Conservation (phyloP, 108 stramenopile species). For the Stephanodiscus minutulus region DNA sequence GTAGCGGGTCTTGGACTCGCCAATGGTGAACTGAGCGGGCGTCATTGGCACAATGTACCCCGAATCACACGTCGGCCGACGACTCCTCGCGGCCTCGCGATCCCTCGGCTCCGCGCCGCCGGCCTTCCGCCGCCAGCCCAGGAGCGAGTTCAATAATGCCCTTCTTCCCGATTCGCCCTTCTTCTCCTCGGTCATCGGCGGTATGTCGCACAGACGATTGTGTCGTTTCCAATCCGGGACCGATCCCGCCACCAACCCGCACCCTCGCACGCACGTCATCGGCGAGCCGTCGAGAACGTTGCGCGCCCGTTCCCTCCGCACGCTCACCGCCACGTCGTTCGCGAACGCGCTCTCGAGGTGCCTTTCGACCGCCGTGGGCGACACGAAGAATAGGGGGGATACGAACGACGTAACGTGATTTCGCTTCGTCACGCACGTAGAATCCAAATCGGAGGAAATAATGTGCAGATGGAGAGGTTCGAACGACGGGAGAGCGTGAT, state of each 20-base stretch:
- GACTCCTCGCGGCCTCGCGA: neutral
- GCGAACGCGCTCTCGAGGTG: slow-evolving; percentile 41
- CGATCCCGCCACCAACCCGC: slow-evolving; percentile 12
- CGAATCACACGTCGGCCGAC: neutral
- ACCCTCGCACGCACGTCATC: slow-evolving; percentile 20
- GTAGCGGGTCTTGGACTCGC: neutral
- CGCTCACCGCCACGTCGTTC: neutral
- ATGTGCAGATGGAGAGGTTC: slow-evolving; percentile 44
- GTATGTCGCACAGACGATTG: slow-evolving; percentile 15
- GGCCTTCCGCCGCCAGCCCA: slow-evolving; percentile 23
- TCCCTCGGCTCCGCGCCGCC: neutral
- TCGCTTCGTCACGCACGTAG: slow-evolving; percentile 15
- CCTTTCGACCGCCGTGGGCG: slow-evolving; percentile 13
- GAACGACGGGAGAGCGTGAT: slow-evolving; percentile 33
- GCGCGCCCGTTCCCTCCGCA: slow-evolving; percentile 23
- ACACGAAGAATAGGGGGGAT: slow-evolving; percentile 18
- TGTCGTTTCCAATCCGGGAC: slow-evolving; percentile 38
- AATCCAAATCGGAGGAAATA: slow-evolving; percentile 32
- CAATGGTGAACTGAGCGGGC: neutral
- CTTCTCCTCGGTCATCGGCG: neutral
- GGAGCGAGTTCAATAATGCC: slow-evolving; percentile 14
- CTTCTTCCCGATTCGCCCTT: slow-evolving; percentile 1
- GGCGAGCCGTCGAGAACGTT: slow-evolving; percentile 3
- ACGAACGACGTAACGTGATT: slow-evolving; percentile 29
- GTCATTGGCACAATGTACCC: neutral